Conservation (phyloP, 2,329 filamentous ascomycete species). For the Monosporascus sp. region DNA sequence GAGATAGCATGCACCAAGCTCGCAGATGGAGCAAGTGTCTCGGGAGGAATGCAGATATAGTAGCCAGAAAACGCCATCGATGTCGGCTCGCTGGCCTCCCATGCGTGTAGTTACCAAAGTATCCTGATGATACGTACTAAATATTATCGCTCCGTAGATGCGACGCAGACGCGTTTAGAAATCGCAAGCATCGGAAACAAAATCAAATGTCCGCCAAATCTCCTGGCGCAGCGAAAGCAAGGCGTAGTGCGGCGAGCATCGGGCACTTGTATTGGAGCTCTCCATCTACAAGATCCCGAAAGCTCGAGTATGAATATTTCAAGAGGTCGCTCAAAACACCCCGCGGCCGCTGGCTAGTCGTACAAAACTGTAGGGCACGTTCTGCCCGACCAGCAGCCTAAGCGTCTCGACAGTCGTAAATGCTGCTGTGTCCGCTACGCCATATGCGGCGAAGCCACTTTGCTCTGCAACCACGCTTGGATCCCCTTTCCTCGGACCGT, state of each 20-base stretch:
- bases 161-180: neutral
- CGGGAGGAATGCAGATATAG: neutral
- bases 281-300: neutral
- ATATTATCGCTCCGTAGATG: neutral
- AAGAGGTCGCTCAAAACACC: slow-evolving; percentile 35
- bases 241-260: too few relatives aligned
- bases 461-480: slow-evolving; percentile 65
- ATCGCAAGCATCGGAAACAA: neutral
- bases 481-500: slow-evolving; percentile 61
- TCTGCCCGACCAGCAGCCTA: slow-evolving; percentile 74
- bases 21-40: too few relatives aligned
- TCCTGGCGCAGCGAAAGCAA: neutral
- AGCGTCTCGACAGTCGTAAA: slow-evolving; percentile 82
- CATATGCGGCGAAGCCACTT: slow-evolving; percentile 75
- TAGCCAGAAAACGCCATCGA: neutral
- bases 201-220: neutral
- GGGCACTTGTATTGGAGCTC: too few relatives aligned
- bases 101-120: neutral
- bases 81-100: neutral
- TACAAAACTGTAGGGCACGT: slow-evolving; percentile 84
- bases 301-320: slow-evolving; percentile 1
- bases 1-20: too few relatives aligned
- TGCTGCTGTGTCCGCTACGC: slow-evolving; percentile 71
- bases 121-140: neutral
- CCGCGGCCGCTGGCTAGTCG: slow-evolving; percentile 58